Base-by-base conservation (phyloP, 495 filamentous ascomycete genomes). In the Chlorociboria aeruginascens region DNA sequence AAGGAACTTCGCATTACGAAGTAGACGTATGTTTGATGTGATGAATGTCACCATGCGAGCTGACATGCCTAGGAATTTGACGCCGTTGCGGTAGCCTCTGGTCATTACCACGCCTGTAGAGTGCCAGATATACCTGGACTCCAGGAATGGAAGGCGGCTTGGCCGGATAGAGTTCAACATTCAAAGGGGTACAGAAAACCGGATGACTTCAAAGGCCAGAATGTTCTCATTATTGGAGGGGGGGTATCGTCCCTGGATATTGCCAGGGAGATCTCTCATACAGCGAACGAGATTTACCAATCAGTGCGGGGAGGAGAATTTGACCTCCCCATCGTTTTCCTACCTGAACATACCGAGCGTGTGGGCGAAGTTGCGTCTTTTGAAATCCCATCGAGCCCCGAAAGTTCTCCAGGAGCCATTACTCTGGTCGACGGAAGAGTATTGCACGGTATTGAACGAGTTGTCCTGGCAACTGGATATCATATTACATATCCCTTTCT, bases 201-300 rank as follows among this genome's bases (percentile, higher is more conserved):
- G 1, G 69, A 74, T 11, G 49, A 63, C 0, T 92, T 79, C 59
- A 65, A 59, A 33, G 57, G 60, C 10, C 6, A 72, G 48, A 58
- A 61, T 37, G 45, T 61, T 12, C 63, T 95, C 16, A 68, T 94
- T 0, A 79, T 95, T 0, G 89, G 89, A 28, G 86, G 81, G 43
- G 78, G 82, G 1, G 79, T 84, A 1, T 93, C 86, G 0, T 86
- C 84, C 3, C 61, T 83, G n/a, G 89, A 95, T 56, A 85, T 95
- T 47, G 81, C 81, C 7, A 32, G 40, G 13, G 56, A 55, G 43
- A 17, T 45, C 53, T 44, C 58, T 59, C 12, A 58, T 60, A 4
- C 62, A 55, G n/a, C 61, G 46, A 30, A 63, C 56, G 20, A 66
- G 62, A 43, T 68, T 58, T 54, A 67, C 58, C 56, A 69, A 71